phyloP scores from a whole-genome alignment of 225 moss, liverwort and hornwort genomes.

The Lunularia cruciata region DNA sequence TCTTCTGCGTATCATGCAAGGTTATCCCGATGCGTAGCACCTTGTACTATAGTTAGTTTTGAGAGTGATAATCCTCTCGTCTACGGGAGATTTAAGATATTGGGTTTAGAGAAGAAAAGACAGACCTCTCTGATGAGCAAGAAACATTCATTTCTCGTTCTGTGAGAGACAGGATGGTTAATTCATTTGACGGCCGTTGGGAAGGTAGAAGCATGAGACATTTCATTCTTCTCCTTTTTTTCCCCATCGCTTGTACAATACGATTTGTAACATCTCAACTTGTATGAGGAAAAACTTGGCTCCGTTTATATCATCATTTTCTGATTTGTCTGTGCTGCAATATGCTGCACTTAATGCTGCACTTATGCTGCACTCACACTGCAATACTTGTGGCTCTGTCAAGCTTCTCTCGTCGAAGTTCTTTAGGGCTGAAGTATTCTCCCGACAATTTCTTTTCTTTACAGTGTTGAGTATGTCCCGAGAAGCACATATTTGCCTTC shows the following conservation, averaged over 20 bases:
- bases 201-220: not conserved
- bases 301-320: no score
- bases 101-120: constrained; percentile 6
- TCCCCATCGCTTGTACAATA: constrained; percentile 3
- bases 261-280: no score
- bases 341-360: no score
- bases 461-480: no score
- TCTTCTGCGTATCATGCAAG: constrained; percentile 1
- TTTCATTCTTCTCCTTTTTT: not conserved
- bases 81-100: not conserved
- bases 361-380: no score
- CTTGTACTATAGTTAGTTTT: constrained; percentile 12
- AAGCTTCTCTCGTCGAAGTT: no score
- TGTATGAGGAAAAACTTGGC: no score
- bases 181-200: not conserved
- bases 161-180: not conserved
- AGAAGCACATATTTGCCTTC: no score
- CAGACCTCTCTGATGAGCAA: not conserved
- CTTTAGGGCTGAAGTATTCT: not conserved
- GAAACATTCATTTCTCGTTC: constrained; percentile 1
- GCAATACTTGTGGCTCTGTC: no score
- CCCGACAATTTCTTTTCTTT: no score
- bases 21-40: not conserved
- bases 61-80: not conserved
- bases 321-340: not conserved